Evolutionary conservation across 192 early-diverging fungal species (phyloP), one percentile per base, ranked within the genome.

Genomic region (Diversispora eburnea): DNA sequence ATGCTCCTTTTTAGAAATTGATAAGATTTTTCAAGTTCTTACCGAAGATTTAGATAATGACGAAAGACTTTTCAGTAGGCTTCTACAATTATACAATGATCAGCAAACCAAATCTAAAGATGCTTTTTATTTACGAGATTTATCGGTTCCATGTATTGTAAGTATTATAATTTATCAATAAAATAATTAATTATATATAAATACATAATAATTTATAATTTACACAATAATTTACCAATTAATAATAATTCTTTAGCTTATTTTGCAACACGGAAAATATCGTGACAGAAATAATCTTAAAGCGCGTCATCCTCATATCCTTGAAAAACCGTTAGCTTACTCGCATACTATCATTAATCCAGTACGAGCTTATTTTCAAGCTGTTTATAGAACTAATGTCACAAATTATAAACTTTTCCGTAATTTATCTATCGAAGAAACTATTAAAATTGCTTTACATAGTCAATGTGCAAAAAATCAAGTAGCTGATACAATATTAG

Each of bases 51-150:
- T 91, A 76, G 82, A 81, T 12, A 80, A 82, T 22, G 91, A 91
- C 62, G 91, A 93, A 75, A 86, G 86, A 13, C 81, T 91, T 70
- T 86, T 93, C 78, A 84, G 84, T 46, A 88, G 89, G 75, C 76
- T 93, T 58, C 82, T 90, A 48, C 81, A 79, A 41, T 81, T 93
- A 76, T 93, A 91, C 73, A 90, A 92, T 77, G 89, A 91, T 62
- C 82, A 86, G 55, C 91, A 93, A 73, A 87, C 88, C 41, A 81
- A 87, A 60, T 90, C 90, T 4, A 80, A 78, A 75, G 91, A 91
- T 62, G 90, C 85, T 17, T 92, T 92, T 74, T 90, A 86, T 47
- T 81, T 92, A 63, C 86, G 91, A 20, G 91, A 93, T 58, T 77
- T 92, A 61, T 82, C 91, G 9, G 82, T 93, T 52, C 90, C 89